Evolutionary conservation across 176 grass and related monocot genomes (phyloP).

Genomic region (Carex parvula): DNA sequence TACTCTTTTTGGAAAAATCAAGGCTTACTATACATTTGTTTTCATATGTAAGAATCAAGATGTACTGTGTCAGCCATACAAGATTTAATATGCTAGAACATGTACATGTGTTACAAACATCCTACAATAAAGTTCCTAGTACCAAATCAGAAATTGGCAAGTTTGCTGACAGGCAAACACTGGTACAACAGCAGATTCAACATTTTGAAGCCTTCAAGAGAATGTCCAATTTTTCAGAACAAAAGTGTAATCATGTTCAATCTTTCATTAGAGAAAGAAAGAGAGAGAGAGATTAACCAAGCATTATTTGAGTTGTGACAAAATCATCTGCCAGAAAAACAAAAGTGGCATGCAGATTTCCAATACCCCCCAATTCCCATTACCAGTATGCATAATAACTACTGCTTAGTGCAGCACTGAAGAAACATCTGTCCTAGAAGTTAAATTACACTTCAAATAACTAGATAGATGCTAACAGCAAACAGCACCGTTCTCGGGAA

Average conservation of each 20-base stretch:
- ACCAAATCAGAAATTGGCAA: not conserved
- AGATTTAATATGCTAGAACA: too few relatives aligned
- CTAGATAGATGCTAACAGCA: not conserved
- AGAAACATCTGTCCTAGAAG: not conserved
- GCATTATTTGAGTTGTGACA: not conserved
- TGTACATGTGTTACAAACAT: too few relatives aligned
- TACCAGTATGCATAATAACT: not conserved
- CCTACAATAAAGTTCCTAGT: not conserved
- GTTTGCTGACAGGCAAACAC: not conserved
- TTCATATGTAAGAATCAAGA: too few relatives aligned
- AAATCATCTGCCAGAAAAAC: not conserved
- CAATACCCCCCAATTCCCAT: not conserved
- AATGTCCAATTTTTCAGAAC: not conserved
- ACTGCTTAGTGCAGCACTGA: not conserved
- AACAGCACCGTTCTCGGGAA: not conserved
- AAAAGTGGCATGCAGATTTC: not conserved
- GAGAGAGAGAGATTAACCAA: not conserved
- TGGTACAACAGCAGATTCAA: not conserved
- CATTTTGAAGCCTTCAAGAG: not conserved
- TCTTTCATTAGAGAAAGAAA: not conserved
- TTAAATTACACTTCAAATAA: not conserved
- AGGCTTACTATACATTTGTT: too few relatives aligned
- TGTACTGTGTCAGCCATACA: too few relatives aligned
- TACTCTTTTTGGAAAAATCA: too few relatives aligned
- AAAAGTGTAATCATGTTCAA: not conserved